These are phyloP conservation scores for Neoascochyta sp. DNA, from an alignment of 2,329 filamentous ascomycete genomes.

Conservation along the genomic window DNA sequence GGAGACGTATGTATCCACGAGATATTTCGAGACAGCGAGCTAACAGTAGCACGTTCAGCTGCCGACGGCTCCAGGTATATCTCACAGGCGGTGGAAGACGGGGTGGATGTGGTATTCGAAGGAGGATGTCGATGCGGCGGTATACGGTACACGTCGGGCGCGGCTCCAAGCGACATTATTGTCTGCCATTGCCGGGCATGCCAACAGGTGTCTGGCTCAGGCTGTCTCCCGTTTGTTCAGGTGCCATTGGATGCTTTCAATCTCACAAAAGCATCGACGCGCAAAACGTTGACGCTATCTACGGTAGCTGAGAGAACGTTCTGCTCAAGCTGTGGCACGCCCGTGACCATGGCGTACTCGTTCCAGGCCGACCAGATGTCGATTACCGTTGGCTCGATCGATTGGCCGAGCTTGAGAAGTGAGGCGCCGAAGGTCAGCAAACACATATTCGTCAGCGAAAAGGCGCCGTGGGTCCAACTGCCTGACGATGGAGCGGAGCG, in stretches of 20 bases:
- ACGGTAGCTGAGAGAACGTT: conserved; percentile 43
- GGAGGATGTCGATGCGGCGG: conserved; percentile 46
- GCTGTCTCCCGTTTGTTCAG: conserved; percentile 44
- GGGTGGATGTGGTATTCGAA: conserved; percentile 25
- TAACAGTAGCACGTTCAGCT: conserved; percentile 18
- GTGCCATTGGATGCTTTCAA: conserved; percentile 37
- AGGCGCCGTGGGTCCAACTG: conserved; percentile 28
- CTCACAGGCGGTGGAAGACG: conserved; percentile 6
- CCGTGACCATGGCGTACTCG: conserved; percentile 44
- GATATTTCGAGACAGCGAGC: not conserved
- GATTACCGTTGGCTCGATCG: conserved; percentile 43
- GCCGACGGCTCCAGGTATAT: conserved; percentile 23
- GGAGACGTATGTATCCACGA: conserved; percentile 23
- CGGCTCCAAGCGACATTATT: conserved; percentile 35
- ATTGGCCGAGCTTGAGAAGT: conserved; percentile 39
- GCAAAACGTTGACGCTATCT: conserved; percentile 37
- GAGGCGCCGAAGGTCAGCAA: conserved; percentile 24
- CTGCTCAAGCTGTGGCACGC: conserved; percentile 48
- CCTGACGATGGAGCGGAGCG: conserved; percentile 29
- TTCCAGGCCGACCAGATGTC: conserved; percentile 28
- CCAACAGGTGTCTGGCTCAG: conserved; percentile 47
- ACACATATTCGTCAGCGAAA: conserved; percentile 48
- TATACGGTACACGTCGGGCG: conserved; percentile 42
- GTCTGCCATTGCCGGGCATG: conserved; percentile 51
- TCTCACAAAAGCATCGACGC: conserved; percentile 29